phyloP scores from a whole-genome alignment of 2,329 filamentous ascomycete genomes.

The Gremmenia infestans region DNA sequence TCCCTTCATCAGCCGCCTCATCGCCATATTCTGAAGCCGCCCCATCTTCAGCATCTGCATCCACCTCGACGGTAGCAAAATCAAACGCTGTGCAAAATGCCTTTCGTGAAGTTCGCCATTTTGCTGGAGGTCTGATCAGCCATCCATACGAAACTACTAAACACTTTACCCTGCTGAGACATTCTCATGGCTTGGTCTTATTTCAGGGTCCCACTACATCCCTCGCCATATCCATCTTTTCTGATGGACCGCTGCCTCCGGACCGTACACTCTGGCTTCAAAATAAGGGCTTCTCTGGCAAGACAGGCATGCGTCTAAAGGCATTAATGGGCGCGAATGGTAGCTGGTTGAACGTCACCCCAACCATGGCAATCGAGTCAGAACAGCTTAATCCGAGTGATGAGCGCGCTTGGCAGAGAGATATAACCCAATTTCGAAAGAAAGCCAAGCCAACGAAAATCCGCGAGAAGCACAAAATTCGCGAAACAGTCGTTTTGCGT shows the following conservation, averaged over 20 bases:
- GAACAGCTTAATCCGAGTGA: conserved; percentile 50
- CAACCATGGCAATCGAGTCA: conserved; percentile 40
- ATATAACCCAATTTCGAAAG: conserved; percentile 59
- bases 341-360: conserved; percentile 66
- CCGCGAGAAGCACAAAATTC: conserved; percentile 44
- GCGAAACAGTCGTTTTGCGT: conserved; percentile 60
- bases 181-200: conserved; percentile 59
- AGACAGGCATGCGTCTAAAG: conserved; percentile 62
- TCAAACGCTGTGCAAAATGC: conserved; percentile 18
- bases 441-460: conserved; percentile 39
- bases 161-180: conserved; percentile 62
- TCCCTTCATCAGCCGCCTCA: neutral
- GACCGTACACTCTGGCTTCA: conserved; percentile 63
- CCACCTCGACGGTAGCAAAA: neutral
- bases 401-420: conserved; percentile 63
- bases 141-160: conserved; percentile 61
- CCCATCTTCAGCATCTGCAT: neutral
- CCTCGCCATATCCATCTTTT: conserved; percentile 60
- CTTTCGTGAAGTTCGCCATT: conserved; percentile 53
- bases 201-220: conserved; percentile 62
- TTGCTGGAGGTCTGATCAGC: conserved; percentile 59
- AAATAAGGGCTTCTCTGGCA: conserved; percentile 62
- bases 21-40: conserved; percentile 1
- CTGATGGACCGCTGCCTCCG: conserved; percentile 49
- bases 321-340: conserved; percentile 54